phyloP scores from a whole-genome alignment of 345 rosid genomes.

The Pseudoturritis turrita region DNA sequence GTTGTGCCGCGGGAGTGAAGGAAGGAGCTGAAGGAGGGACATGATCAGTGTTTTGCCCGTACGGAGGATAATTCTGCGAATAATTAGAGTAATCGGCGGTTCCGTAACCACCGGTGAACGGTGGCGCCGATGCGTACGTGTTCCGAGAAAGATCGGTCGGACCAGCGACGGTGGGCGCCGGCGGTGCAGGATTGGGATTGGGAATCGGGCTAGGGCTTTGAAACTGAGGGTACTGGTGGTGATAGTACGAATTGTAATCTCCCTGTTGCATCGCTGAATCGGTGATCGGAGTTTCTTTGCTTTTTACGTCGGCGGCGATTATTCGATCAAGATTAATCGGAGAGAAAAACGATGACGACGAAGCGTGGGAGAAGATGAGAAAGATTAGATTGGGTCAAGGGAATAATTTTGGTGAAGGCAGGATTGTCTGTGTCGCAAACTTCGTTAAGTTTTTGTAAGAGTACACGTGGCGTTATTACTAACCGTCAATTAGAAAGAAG shows the following conservation, averaged over 20 bases:
- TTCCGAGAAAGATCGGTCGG: slow-evolving; percentile 43
- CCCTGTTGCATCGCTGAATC: slow-evolving; percentile 63
- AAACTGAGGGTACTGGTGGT: slow-evolving; percentile 43
- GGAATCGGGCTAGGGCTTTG: slow-evolving; percentile 42
- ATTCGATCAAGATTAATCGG: slow-evolving; percentile 13
- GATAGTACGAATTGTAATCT: slow-evolving; percentile 66
- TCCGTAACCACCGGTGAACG: slow-evolving; percentile 47
- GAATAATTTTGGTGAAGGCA: slow-evolving; percentile 6
- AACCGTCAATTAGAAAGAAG: slow-evolving; percentile 2
- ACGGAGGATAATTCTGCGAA: slow-evolving; percentile 46
- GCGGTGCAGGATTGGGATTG: slow-evolving; percentile 43
- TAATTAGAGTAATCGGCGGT: slow-evolving; percentile 53
- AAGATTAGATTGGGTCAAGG: slow-evolving; percentile 20
- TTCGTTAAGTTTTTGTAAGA: background rate
- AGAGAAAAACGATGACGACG: slow-evolving; percentile 3
- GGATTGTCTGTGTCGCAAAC: slow-evolving; percentile 7
- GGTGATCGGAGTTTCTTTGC: background rate
- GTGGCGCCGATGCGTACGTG: slow-evolving; percentile 85
- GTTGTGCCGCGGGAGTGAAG: slow-evolving; percentile 33
- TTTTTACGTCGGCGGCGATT: background rate
- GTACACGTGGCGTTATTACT: background rate
- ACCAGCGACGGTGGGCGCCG: slow-evolving; percentile 20
- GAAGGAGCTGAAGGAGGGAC: slow-evolving; percentile 72
- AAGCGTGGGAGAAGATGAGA: background rate
- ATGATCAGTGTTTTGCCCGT: slow-evolving; percentile 54